Percentiles rank a stretch among this genome's conserved stretches.
phyloP scores from a whole-genome alignment of 2,329 filamentous ascomycete genomes.

The Diaporthe ilicicola region DNA sequence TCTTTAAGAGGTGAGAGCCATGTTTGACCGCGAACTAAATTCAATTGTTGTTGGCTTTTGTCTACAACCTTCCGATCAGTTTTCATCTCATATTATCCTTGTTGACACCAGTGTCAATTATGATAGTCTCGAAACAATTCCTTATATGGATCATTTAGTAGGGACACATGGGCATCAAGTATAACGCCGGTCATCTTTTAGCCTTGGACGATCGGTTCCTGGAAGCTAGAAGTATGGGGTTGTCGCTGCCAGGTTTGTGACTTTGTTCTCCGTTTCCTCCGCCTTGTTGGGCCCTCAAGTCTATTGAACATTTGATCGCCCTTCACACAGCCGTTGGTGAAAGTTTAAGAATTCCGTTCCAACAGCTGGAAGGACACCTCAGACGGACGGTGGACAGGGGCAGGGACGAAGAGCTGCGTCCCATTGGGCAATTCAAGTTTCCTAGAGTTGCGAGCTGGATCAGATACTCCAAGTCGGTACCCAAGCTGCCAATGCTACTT shows the following conservation, averaged over 20 bases:
- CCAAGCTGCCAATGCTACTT: too few species aligned
- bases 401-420: slow-evolving; percentile 1
- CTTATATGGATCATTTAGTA: neutral
- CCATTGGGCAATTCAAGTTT: neutral
- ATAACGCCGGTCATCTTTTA: neutral
- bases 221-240: slow-evolving; percentile 1
- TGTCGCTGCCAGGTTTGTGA: neutral
- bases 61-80: neutral
- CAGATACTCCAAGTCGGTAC: neutral
- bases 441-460: neutral
- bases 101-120: neutral
- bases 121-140: neutral
- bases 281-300: neutral
- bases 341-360: neutral
- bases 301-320: neutral
- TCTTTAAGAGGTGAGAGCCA: neutral
- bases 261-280: neutral
- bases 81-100: neutral
- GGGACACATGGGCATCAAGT: slow-evolving; percentile 3
- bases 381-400: slow-evolving; percentile 7
- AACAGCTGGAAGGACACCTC: neutral
- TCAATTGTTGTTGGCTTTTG: too few species aligned
- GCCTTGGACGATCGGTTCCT: neutral
- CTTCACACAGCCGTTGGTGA: neutral
- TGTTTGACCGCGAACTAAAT: neutral